phyloP scores from a whole-genome alignment of 768 basidiomycete genomes.

The Trametes cubensis region DNA sequence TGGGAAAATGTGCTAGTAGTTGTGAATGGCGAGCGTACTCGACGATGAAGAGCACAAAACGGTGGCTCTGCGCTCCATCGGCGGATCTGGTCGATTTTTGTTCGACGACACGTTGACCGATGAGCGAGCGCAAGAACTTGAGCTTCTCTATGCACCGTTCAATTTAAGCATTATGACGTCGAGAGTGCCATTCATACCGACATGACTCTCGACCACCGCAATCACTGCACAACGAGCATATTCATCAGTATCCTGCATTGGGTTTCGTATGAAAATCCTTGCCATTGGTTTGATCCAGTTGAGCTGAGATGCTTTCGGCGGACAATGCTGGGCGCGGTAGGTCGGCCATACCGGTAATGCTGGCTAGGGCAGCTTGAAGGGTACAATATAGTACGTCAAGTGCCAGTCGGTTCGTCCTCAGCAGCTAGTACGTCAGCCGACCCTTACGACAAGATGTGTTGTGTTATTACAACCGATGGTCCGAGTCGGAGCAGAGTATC shows the following conservation, averaged over 20 bases:
- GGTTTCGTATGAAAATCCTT: too few species aligned
- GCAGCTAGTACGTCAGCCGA: too few species aligned
- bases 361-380: neutral
- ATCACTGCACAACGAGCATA: slow-evolving; percentile 6
- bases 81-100: slow-evolving; percentile 2
- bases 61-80: slow-evolving; percentile 6
- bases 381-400: too few species aligned
- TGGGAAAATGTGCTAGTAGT: neutral
- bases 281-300: slow-evolving; percentile 13
- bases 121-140: slow-evolving; percentile 7
- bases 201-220: slow-evolving; percentile 9
- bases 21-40: slow-evolving; percentile 15
- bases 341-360: neutral
- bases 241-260: too few species aligned
- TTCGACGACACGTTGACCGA: slow-evolving; percentile 5
- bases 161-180: neutral
- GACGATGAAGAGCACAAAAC: slow-evolving; percentile 22
- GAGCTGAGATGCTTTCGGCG: neutral
- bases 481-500: too few species aligned
- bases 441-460: too few species aligned
- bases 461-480: too few species aligned
- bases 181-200: neutral
- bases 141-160: slow-evolving; percentile 10
- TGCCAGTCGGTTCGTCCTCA: too few species aligned
- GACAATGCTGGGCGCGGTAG: slow-evolving; percentile 1